These are phyloP conservation scores for Metschnikowia baotianmanensis DNA, from an alignment of 805 yeast species.

Conservation along the genomic window DNA sequence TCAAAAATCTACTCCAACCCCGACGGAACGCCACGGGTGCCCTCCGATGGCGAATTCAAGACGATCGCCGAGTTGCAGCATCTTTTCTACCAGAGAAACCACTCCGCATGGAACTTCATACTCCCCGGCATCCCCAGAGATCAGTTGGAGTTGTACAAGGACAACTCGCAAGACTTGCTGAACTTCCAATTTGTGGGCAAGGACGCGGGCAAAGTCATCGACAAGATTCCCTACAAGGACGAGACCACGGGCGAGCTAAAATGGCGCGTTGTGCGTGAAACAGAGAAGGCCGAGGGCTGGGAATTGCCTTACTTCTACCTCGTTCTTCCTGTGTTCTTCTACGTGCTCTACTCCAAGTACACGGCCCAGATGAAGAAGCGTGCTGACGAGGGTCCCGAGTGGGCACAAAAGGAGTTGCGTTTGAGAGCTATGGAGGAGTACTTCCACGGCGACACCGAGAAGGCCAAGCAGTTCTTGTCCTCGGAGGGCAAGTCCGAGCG, in stretches of 20 bases:
- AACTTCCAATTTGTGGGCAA: conserved; percentile 52
- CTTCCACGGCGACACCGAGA: conserved; percentile 49
- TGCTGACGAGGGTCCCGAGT: conserved; percentile 51
- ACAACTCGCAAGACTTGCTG: conserved; percentile 60
- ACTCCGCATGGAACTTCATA: conserved; percentile 48
- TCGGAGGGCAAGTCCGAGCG: conserved; percentile 50
- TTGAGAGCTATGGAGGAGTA: conserved; percentile 69
- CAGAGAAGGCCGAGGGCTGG: conserved; percentile 80
- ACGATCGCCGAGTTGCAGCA: conserved; percentile 68
- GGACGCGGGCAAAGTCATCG: conserved; percentile 61
- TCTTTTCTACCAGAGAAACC: conserved; percentile 54
- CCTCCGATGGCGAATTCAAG: conserved; percentile 68
- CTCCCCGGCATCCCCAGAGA: conserved; percentile 49
- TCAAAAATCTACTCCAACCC: conserved; percentile 67
- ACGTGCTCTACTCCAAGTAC: conserved; percentile 51
- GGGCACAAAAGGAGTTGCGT: conserved; percentile 84
- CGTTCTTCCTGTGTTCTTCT: conserved; percentile 66
- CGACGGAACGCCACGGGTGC: conserved; percentile 72
- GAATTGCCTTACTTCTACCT: conserved; percentile 69
- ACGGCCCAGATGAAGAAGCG: conserved; percentile 42
- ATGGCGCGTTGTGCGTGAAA: conserved; percentile 75
- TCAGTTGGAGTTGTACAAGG: conserved; percentile 54
- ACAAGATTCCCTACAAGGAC: conserved; percentile 81
- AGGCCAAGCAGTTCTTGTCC: conserved; percentile 54
- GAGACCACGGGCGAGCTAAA: conserved; percentile 72